These are phyloP conservation scores for Penicillium arizonense DNA, from an alignment of 495 filamentous ascomycete genomes.

Conservation along the genomic window DNA sequence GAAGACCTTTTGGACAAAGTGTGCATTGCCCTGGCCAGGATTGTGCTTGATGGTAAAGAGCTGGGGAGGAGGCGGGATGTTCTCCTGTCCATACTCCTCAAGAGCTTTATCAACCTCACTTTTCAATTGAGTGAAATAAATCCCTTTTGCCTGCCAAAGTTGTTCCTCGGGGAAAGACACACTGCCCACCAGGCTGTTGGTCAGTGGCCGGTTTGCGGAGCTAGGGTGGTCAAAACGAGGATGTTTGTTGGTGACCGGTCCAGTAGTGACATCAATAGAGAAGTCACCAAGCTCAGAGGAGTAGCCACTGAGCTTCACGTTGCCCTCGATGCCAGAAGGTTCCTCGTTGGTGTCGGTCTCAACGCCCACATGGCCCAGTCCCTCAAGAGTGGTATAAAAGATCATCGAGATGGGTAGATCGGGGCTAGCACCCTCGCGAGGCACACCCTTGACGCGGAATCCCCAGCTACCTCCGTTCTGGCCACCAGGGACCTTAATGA, in stretches of 20 bases:
- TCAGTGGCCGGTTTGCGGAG: constrained; percentile 71
- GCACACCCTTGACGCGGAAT: constrained; percentile 78
- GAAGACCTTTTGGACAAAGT: constrained; percentile 91
- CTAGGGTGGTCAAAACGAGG: constrained; percentile 61
- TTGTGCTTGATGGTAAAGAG: constrained; percentile 74
- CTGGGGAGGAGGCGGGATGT: constrained; percentile 78
- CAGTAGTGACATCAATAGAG: constrained; percentile 73
- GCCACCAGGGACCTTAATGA: constrained; percentile 90
- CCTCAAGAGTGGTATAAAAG: constrained; percentile 80
- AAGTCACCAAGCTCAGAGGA: constrained; percentile 80
- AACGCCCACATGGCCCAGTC: constrained; percentile 64
- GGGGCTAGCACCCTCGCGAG: constrained; percentile 62
- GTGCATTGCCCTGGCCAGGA: constrained; percentile 74
- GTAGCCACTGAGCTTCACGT: constrained; percentile 73
- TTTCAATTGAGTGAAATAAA: constrained; percentile 78
- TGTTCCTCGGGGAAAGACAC: constrained; percentile 62
- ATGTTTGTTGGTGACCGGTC: constrained; percentile 58
- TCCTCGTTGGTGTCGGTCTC: constrained; percentile 44
- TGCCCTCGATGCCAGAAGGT: constrained; percentile 61
- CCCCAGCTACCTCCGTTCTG: constrained; percentile 89
- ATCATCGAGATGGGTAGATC: constrained; percentile 73
- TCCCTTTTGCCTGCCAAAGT: constrained; percentile 82
- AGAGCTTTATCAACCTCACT: constrained; percentile 67
- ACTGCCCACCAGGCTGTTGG: constrained; percentile 72
- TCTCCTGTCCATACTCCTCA: constrained; percentile 65